phyloP scores from a whole-genome alignment of 306 rosid genomes.

The Corylus heterophylla region DNA sequence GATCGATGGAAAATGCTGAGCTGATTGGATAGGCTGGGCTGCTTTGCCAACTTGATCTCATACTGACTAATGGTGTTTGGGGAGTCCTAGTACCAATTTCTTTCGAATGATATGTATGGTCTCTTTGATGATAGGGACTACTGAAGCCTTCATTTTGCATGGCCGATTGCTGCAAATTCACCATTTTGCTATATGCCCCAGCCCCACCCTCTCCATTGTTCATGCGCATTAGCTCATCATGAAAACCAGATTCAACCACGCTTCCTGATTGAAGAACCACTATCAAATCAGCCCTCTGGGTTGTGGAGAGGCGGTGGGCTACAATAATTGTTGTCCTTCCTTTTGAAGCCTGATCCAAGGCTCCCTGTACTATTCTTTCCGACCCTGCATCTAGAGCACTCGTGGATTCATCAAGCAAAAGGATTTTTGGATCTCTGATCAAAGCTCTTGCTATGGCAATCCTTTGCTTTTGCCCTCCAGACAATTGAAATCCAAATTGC shows the following conservation, averaged over 20 bases:
- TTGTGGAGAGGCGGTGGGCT: conserved; percentile 79
- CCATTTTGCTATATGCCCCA: conserved; percentile 62
- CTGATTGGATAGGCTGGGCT: conserved; percentile 46
- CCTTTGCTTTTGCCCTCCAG: conserved; percentile 92
- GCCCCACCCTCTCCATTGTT: conserved; percentile 56
- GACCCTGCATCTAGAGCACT: conserved; percentile 87
- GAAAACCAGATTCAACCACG: conserved; percentile 74
- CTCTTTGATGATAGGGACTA: background rate
- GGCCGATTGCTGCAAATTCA: conserved; percentile 54
- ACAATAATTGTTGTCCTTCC: conserved; percentile 80
- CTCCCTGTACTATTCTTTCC: conserved; percentile 68
- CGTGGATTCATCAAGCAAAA: conserved; percentile 87
- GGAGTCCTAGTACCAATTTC: conserved; percentile 2
- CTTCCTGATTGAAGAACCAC: conserved; percentile 70
- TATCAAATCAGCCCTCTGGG: conserved; percentile 46
- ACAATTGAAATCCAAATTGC: conserved; percentile 74
- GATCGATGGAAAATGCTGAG: conserved; percentile 43
- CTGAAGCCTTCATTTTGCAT: conserved; percentile 29
- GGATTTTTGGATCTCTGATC: conserved; percentile 68
- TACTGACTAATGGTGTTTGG: conserved; percentile 11
- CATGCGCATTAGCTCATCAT: conserved; percentile 50
- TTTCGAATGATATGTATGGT: too few species aligned
- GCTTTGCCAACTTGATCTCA: conserved; percentile 36
- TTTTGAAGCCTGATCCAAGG: conserved; percentile 67
- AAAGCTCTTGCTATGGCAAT: conserved; percentile 85